Base-by-base conservation (phyloP, 139 green algal species). In the Chlorella sp. region DNA sequence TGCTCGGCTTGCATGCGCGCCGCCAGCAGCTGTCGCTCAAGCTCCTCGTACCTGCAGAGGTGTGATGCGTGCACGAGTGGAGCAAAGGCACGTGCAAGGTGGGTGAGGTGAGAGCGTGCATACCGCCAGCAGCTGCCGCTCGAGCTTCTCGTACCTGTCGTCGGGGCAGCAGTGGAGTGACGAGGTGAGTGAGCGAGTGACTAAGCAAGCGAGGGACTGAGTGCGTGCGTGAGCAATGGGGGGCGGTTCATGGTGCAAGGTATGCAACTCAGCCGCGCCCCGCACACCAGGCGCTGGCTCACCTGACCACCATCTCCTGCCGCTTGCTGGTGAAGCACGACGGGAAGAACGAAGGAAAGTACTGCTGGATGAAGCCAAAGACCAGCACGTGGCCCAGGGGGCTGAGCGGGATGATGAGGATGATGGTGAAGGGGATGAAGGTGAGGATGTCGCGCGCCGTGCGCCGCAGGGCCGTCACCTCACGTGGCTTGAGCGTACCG, bases 321-420 rank as follows among this genome's bases (percentile, higher is more conserved):
- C 94, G 82, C 35, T 88, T 69, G 32, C 55, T 82, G 35, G 90
- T 93, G 82, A 99, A 99, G 83, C 97, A 95, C 31, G 83, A 93
- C 36, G 95, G 95, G 83, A 98, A 99, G 79, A 99, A 93, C 69
- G 80, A 84, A 0, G 95, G 95, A 80, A 99, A 99, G 86, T 98
- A 98, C 59, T 84, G 76, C 82, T 99, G 95, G 33, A 98, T 88
- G 85, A 98, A 97, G 35, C 88, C 86, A 80, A 98, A 99, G 29
- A 98, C 86, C 17, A 98, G 83, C 34, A 99, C 95, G 80, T 99
- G 95, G 49, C 95, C 95, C 59, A 99, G 86, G 1, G 95, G 95
- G 2, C 93, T 97, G 27, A 99, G 78, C 5, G 95, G 95, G 23
- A 93, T 83, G 78, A 99, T 96, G 32, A 99, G 88, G 82, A 99